Conservation (phyloP, 306 rosid species). For the Quercus robur region DNA sequence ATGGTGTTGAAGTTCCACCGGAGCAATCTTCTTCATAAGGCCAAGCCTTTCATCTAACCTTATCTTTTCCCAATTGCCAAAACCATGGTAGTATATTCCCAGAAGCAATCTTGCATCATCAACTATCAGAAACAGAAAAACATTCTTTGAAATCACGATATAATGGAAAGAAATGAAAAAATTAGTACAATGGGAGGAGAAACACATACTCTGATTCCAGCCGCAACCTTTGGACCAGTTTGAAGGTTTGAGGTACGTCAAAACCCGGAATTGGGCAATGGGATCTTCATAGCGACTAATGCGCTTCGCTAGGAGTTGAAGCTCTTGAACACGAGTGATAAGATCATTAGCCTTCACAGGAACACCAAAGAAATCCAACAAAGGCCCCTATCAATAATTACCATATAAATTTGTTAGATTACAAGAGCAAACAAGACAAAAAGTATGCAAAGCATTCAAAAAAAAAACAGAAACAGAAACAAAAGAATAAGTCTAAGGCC, state of each 20-base stretch:
- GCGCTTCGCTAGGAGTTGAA: slow-evolving; percentile 89
- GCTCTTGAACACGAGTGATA: slow-evolving; percentile 84
- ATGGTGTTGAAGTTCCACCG: slow-evolving; percentile 97
- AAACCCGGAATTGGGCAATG: slow-evolving; percentile 81
- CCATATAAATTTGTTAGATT: slow-evolving; percentile 19
- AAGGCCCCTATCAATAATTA: slow-evolving; percentile 73
- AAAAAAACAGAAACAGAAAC: neutral
- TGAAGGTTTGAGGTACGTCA: slow-evolving; percentile 83
- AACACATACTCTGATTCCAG: slow-evolving; percentile 94
- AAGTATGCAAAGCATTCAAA: slow-evolving; percentile 3
- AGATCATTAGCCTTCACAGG: slow-evolving; percentile 91
- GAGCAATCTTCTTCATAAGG: slow-evolving; percentile 91
- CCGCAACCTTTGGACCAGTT: slow-evolving; percentile 99
- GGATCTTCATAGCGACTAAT: slow-evolving; percentile 93
- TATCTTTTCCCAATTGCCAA: slow-evolving; percentile 96
- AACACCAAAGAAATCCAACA: slow-evolving; percentile 95
- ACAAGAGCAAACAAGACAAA: slow-evolving; percentile 14
- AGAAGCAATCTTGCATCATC: slow-evolving; percentile 99
- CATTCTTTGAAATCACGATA: slow-evolving; percentile 11
- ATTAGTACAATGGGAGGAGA: slow-evolving; percentile 17
- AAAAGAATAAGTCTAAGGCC: slow-evolving; percentile 14
- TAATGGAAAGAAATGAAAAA: neutral
- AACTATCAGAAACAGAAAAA: slow-evolving; percentile 46
- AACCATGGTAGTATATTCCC: slow-evolving; percentile 91
- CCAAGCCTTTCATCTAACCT: slow-evolving; percentile 95